Conservation (phyloP, 176 grass and related monocot species). For the Hordeum marinum region DNA sequence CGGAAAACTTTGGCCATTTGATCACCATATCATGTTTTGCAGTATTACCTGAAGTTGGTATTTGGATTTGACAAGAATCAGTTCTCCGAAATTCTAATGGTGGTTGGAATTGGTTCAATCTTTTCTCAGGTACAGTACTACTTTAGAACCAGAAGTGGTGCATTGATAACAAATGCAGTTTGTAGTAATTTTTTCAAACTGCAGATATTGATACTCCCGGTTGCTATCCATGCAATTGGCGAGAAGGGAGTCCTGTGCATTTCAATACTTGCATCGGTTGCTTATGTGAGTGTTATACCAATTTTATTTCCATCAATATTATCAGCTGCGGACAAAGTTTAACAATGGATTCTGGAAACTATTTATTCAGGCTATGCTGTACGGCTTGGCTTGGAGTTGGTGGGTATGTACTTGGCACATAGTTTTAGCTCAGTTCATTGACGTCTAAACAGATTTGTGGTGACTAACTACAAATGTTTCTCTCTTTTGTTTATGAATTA, state of each 20-base stretch:
- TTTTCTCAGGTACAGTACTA: constrained; percentile 73
- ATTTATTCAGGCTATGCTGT: constrained; percentile 53
- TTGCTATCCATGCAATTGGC: constrained; percentile 48
- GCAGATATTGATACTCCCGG: constrained; percentile 70
- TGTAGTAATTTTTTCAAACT: background rate
- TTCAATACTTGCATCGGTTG: constrained; percentile 53
- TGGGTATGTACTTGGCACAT: constrained; percentile 51
- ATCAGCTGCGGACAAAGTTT: background rate
- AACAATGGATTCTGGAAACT: background rate
- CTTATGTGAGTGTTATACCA: constrained; percentile 49
- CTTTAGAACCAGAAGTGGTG: background rate
- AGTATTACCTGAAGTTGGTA: constrained; percentile 85
- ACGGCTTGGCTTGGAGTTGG: constrained; percentile 73
- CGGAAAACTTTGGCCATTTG: background rate
- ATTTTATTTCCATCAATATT: background rate
- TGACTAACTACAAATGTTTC: background rate
- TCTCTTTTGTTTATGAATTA: background rate
- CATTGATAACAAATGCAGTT: background rate
- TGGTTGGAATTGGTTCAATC: constrained; percentile 76
- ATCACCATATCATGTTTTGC: constrained; percentile 9
- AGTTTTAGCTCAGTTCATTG: background rate
- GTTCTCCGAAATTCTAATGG: constrained; percentile 84
- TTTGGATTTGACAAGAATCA: constrained; percentile 91
- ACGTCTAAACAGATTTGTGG: background rate
- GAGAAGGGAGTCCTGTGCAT: constrained; percentile 69